phyloP scores from a whole-genome alignment of 345 rosid genomes.

The Eucalyptus camaldulensis region DNA sequence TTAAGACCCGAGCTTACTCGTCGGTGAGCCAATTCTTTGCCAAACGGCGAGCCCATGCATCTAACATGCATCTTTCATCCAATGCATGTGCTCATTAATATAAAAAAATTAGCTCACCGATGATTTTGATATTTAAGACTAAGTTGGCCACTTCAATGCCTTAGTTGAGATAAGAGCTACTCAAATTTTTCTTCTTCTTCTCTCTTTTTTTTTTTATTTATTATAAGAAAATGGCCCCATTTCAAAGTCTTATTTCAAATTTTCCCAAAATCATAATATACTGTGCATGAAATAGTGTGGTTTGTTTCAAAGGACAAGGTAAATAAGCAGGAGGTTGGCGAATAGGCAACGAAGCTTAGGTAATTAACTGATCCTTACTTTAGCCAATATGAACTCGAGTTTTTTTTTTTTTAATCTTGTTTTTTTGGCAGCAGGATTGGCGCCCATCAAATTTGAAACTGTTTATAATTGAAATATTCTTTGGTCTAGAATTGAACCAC shows the following conservation, averaged over 20 bases:
- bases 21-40: not conserved
- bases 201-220: no score
- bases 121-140: no score
- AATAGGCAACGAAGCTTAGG: not conserved
- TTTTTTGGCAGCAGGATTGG: not conserved
- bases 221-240: no score
- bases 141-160: no score
- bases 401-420: no score
- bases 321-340: not conserved
- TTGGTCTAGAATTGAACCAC: not conserved
- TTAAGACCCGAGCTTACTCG: rapidly evolving
- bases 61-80: not conserved
- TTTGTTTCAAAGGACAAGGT: not conserved
- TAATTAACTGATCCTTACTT: no score
- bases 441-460: not conserved
- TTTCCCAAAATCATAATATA: no score
- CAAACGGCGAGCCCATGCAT: rapidly evolving
- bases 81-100: no score
- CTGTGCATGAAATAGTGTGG: no score
- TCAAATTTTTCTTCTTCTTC: rapidly evolving
- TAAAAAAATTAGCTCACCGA: no score
- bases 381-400: not conserved
- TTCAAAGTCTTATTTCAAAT: not conserved
- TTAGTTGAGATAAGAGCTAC: no score
- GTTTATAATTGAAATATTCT: no score